These are phyloP conservation scores for Aegilops longissima DNA, from an alignment of 176 grass and related monocot genomes.

Conservation along the genomic window DNA sequence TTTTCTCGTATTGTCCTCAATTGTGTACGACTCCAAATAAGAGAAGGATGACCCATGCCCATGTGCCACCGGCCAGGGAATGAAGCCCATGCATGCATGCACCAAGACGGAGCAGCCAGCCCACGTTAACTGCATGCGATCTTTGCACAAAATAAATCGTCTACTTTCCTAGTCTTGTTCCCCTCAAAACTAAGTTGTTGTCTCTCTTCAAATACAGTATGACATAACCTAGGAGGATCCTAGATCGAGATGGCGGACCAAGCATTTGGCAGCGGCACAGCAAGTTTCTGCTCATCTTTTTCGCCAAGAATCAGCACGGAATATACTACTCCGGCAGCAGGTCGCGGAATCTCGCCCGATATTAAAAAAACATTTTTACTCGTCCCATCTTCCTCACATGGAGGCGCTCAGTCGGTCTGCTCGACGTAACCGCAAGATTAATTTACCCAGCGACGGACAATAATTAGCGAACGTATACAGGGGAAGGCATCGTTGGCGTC, in stretches of 20 bases:
- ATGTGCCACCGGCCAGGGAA: conserved; percentile 5
- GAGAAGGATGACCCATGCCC: background rate
- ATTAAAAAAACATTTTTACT: background rate
- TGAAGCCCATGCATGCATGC: background rate
- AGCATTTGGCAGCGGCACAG: background rate
- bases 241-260: conserved; percentile 16
- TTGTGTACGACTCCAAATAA: too few species aligned
- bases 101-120: background rate
- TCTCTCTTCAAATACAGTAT: too few species aligned
- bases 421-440: background rate
- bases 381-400: background rate
- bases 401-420: background rate
- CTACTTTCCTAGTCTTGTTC: background rate
- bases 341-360: background rate
- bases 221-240: background rate
- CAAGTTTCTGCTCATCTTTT: background rate
- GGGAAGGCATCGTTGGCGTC: conserved; percentile 20
- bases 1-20: too few species aligned
- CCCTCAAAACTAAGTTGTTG: background rate
- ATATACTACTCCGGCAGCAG: background rate
- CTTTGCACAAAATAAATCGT: background rate
- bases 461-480: background rate
- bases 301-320: background rate
- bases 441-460: background rate
- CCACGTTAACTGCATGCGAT: background rate